A percentile compares a stretch with the other conserved stretches of the same genome.
phyloP scores from a whole-genome alignment of 2,329 filamentous ascomycete genomes.

The Catunica adiposa region DNA sequence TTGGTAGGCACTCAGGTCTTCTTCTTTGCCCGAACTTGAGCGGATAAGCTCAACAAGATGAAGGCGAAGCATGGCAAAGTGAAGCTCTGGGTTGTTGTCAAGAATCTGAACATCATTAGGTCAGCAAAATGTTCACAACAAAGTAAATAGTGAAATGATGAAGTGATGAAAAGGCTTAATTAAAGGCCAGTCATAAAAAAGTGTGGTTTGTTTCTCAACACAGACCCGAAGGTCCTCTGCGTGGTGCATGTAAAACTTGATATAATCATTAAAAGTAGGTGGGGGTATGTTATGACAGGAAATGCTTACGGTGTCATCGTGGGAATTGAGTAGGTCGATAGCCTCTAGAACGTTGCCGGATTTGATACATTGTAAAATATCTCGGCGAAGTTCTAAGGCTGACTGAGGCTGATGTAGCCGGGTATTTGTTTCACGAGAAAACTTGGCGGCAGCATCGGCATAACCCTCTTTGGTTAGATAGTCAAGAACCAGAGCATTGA shows the following conservation, averaged over 20 bases:
- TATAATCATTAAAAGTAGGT: conserved; percentile 70
- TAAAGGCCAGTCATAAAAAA: conserved; percentile 24
- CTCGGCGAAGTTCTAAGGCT: conserved; percentile 60
- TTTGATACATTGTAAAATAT: conserved; percentile 74
- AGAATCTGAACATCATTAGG: conserved; percentile 47
- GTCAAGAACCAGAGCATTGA: conserved; percentile 89
- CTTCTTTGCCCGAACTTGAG: conserved; percentile 46
- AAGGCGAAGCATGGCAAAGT: conserved; percentile 77
- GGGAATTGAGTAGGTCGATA: conserved; percentile 73
- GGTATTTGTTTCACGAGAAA: conserved; percentile 85
- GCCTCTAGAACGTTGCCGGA: conserved; percentile 71
- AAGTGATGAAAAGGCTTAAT: background rate
- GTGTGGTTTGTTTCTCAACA: conserved; percentile 74
- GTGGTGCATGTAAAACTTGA: conserved; percentile 97
- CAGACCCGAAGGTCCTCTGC: conserved; percentile 63
- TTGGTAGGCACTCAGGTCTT: conserved; percentile 44
- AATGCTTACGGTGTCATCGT: conserved; percentile 69
- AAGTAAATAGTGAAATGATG: background rate
- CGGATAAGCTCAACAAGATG: conserved; percentile 91
- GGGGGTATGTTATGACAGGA: background rate
- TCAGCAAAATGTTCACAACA: conserved; percentile 4
- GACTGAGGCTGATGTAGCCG: conserved; percentile 53
- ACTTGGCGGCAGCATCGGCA: conserved; percentile 77
- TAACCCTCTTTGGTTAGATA: conserved; percentile 95
- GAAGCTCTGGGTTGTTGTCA: conserved; percentile 64